These are phyloP conservation scores for Alisma plantagoaquatica DNA, from an alignment of 106 monocot species.

Conservation along the genomic window DNA sequence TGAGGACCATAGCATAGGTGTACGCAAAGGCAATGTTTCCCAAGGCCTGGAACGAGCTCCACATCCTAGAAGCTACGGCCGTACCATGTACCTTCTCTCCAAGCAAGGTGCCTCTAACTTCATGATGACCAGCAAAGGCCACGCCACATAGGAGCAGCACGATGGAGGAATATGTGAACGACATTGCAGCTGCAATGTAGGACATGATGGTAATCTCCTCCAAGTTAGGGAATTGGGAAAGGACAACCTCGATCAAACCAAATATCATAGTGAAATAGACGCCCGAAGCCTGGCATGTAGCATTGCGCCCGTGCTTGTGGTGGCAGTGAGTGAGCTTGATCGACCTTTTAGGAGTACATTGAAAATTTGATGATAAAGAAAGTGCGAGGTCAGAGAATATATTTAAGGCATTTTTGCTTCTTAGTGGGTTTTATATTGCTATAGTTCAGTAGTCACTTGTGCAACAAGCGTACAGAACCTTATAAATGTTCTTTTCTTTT, in stretches of 20 bases:
- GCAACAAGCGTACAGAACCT: not conserved
- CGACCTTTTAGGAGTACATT: constrained; percentile 9
- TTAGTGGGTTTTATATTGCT: too few species aligned
- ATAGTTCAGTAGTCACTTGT: not conserved
- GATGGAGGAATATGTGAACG: constrained; percentile 39
- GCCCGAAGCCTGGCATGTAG: constrained; percentile 25
- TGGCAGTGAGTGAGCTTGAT: constrained; percentile 24
- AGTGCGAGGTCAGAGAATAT: too few species aligned
- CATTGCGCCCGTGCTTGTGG: constrained; percentile 18
- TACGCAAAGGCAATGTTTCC: constrained; percentile 67
- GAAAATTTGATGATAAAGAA: not conserved
- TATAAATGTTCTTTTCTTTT: not conserved
- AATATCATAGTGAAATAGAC: constrained; percentile 23
- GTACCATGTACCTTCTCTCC: constrained; percentile 3
- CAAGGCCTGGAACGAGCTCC: constrained; percentile 48
- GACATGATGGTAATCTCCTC: constrained; percentile 43
- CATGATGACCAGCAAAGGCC: constrained; percentile 14
- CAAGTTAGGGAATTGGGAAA: constrained; percentile 49
- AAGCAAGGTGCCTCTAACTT: constrained; percentile 9
- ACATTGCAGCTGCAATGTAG: constrained; percentile 43
- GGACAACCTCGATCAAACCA: constrained; percentile 28
- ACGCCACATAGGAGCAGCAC: constrained; percentile 21
- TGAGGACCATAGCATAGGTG: constrained; percentile 46
- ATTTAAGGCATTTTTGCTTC: not conserved
- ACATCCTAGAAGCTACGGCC: constrained; percentile 20